Evolutionary conservation across 2,329 filamentous ascomycete species (phyloP), one percentile per base, ranked within the genome.

Genomic region (Ophiostoma montium): DNA sequence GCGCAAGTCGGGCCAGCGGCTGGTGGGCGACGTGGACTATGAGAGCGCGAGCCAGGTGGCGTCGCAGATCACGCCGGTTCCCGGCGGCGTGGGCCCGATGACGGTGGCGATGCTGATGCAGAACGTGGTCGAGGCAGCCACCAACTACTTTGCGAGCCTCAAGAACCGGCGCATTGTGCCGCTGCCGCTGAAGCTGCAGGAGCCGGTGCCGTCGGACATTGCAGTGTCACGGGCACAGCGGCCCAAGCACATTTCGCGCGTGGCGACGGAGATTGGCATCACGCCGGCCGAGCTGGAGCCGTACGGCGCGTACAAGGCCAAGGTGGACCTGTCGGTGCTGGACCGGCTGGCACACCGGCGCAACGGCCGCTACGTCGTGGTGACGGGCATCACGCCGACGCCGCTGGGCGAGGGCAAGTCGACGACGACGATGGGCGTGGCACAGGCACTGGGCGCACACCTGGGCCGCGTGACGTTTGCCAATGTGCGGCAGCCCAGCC

Each of bases 331-430:
- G 5, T 74, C 75, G 52, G 69, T 95, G 47, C 70, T 96, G 50
- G 82, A 90, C 64, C 80, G 92, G 54, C 76, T 98, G 7, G 78
- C 83, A 50, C 89, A 98, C 65, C 86, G 92, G 56, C 78, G 76
- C 54, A 83, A 98, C 62, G 92, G 92, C 49, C 82, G 84, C 54
- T 98, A 96, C 63, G 78, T 98, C 56, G 78, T 96, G 33, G 85
- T 98, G 18, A 90, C 88, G 49, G 92, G 92, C 55, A 96, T 98
- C 57, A 98, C 92, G 0, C 92, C 92, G 1, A 98, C 92, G 8
- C 92, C 92, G 21, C 77, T 98, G 7, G 92, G 92, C 15, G 92
- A 98, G 71, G 92, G 92, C 58, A 98, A 98, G 70, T 96, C 92
- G 11, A 98, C 92, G 2, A 98, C 92, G 1, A 98, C 92, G 8